These are phyloP conservation scores for Zygoascus meyerae DNA, from an alignment of 1,139 yeast genomes.

Conservation along the genomic window DNA sequence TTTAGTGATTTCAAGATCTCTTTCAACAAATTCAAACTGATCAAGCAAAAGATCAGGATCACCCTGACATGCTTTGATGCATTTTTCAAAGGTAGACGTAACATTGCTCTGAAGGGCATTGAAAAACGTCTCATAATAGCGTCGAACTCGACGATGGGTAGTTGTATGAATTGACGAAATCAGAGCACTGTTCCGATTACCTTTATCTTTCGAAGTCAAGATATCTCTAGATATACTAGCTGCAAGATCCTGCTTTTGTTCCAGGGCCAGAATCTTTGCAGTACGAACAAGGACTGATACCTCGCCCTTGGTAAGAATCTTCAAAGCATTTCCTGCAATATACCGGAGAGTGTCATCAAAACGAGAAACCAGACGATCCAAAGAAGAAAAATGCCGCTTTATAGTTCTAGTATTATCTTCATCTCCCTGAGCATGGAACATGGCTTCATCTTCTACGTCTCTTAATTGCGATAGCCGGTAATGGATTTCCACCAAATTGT, in stretches of 20 bases:
- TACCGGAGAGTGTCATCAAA: conserved; percentile 62
- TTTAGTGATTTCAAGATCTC: conserved; percentile 64
- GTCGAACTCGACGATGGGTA: conserved; percentile 42
- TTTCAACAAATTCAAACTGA: conserved; percentile 77
- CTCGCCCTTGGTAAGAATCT: conserved; percentile 59
- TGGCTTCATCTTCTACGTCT: conserved; percentile 73
- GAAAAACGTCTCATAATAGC: conserved; percentile 61
- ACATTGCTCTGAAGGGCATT: conserved; percentile 57
- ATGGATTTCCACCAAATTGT: conserved; percentile 61
- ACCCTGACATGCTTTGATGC: conserved; percentile 50
- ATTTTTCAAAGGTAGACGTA: conserved; percentile 59
- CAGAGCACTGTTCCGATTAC: conserved; percentile 3
- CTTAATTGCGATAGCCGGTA: conserved; percentile 62
- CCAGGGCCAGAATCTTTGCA: conserved; percentile 72
- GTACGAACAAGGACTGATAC: conserved; percentile 61
- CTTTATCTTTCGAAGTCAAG: conserved; percentile 20
- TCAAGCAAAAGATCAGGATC: conserved; percentile 56
- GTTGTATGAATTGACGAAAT: conserved; percentile 16
- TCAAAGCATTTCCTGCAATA: conserved; percentile 61
- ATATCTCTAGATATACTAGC: conserved; percentile 47
- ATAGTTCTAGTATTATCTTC: conserved; percentile 71
- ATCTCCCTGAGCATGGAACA: conserved; percentile 45
- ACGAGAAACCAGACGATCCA: conserved; percentile 44
- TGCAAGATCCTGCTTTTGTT: conserved; percentile 70
- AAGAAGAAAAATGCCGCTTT: conserved; percentile 50